Evolutionary conservation across 2,329 filamentous ascomycete species (phyloP), one percentile per base, ranked within the genome.

Genomic region (Cercospora sojina): DNA sequence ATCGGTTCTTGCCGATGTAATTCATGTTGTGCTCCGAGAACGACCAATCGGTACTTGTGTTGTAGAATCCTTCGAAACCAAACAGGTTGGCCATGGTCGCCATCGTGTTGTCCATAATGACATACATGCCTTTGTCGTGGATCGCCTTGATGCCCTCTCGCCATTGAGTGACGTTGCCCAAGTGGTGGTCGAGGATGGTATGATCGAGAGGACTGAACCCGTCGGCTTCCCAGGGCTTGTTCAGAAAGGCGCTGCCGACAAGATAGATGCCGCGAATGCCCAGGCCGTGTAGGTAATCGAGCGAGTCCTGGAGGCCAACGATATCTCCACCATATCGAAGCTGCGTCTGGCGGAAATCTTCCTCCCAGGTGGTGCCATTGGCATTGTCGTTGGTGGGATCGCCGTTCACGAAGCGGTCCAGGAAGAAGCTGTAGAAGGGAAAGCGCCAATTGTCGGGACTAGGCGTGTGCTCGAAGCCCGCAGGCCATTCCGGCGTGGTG

Each of bases 241-340:
- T 90, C 76, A 90, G 84, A 71, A 89, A 83, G 8, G 86, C 81
- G 53, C 84, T 86, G n/a, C 87, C 88, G 31, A 86, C 87, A 56
- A 90, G 81, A 71, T 89, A 89, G 31, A 89, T 78, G 5, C 81
- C 86, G 82, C 87, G 63, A 47, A 88, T 84, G 20, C 87, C 88
- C 83, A 88, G 86, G 66, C 86, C 88, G 67, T 86, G 83, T 41
- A 90, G 78, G 74, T 90, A 90, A 74, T 90, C 87, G 67, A 89
- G 78, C 18, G 85, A 86, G 71, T 88, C 85, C 64, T 85, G 74
- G 58, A 89, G 72, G 13, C 87, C 87, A 64, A 80, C 77, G 16
- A 87, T 78, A 74, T 89, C 87, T 66, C 87, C 87, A 29, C 87
- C 87, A 78, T 87, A 85, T 32, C 87, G 85, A 77, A 89, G 84